phyloP scores from a whole-genome alignment of 139 green algal species.

The Chlorella sp. region DNA sequence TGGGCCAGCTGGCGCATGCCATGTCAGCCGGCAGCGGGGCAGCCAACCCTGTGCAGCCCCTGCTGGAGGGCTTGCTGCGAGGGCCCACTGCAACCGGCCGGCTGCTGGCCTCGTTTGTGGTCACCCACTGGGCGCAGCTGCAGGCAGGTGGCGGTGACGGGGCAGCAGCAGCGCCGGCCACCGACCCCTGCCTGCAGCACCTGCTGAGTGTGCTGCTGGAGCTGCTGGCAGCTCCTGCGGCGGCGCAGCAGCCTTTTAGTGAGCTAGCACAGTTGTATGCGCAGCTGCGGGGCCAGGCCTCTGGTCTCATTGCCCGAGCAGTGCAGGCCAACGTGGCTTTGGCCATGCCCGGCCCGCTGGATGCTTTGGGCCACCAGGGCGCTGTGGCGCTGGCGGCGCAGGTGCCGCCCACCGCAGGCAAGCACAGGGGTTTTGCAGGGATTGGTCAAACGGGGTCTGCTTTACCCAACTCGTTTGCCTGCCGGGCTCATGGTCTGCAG shows the following conservation, averaged over 20 bases:
- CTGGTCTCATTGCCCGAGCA: slow-evolving; percentile 43
- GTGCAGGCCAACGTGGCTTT: neutral
- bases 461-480: too few relatives aligned
- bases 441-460: neutral
- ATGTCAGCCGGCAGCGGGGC: neutral
- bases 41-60: neutral
- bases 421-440: neutral
- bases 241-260: slow-evolving; percentile 48
- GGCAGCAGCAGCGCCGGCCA: neutral
- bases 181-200: slow-evolving; percentile 20
- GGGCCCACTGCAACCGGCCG: slow-evolving; percentile 35
- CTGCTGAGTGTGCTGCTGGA: slow-evolving; percentile 29
- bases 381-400: slow-evolving; percentile 30
- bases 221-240: slow-evolving; percentile 8
- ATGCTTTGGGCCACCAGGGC: neutral
- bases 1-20: slow-evolving; percentile 51
- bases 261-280: slow-evolving; percentile 62
- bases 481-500: too few relatives aligned
- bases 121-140: slow-evolving; percentile 54
- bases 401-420: slow-evolving; percentile 11
- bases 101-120: slow-evolving; percentile 40
- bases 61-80: slow-evolving; percentile 22
- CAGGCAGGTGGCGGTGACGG: neutral
- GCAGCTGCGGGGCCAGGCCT: slow-evolving; percentile 72
- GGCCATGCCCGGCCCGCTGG: neutral